These are phyloP conservation scores for Purpureocillium takamizusanense DNA, from an alignment of 2,329 filamentous ascomycete species.

Conservation along the genomic window DNA sequence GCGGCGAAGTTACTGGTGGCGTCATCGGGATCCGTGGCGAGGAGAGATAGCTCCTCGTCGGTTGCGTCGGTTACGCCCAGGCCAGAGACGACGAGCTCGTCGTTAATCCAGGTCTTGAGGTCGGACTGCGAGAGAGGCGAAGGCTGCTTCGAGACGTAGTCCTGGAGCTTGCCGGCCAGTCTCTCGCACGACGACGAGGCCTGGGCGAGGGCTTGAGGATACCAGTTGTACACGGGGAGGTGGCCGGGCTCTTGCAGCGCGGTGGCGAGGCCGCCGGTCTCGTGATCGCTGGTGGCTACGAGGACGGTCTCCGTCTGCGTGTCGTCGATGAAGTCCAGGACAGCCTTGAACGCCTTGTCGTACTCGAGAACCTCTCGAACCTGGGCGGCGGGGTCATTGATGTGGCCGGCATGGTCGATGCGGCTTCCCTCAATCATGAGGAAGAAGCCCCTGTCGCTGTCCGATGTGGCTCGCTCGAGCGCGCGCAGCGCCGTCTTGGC, in stretches of 20 bases:
- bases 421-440: conserved; percentile 96
- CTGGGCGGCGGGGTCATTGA: conserved; percentile 75
- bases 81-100: conserved; percentile 56
- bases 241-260: conserved; percentile 57
- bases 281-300: conserved; percentile 88
- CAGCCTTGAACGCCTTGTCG: conserved; percentile 74
- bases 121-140: conserved; percentile 23
- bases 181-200: conserved; percentile 72
- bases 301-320: conserved; percentile 69
- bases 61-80: conserved; percentile 71
- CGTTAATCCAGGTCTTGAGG: conserved; percentile 56
- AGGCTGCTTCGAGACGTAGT: conserved; percentile 41
- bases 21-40: conserved; percentile 49
- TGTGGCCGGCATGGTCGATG: conserved; percentile 90
- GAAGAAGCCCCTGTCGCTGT: conserved; percentile 91
- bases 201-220: conserved; percentile 65
- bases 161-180: conserved; percentile 52
- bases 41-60: conserved; percentile 57
- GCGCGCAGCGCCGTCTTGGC: conserved; percentile 70
- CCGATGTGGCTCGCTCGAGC: conserved; percentile 69
- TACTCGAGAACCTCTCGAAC: conserved; percentile 93
- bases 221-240: conserved; percentile 62
- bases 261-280: conserved; percentile 81
- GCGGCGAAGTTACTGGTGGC: conserved; percentile 60
- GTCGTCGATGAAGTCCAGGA: conserved; percentile 74